Base-by-base conservation (phyloP, 176 grass and related monocot species). In the Oryza coarctata region DNA sequence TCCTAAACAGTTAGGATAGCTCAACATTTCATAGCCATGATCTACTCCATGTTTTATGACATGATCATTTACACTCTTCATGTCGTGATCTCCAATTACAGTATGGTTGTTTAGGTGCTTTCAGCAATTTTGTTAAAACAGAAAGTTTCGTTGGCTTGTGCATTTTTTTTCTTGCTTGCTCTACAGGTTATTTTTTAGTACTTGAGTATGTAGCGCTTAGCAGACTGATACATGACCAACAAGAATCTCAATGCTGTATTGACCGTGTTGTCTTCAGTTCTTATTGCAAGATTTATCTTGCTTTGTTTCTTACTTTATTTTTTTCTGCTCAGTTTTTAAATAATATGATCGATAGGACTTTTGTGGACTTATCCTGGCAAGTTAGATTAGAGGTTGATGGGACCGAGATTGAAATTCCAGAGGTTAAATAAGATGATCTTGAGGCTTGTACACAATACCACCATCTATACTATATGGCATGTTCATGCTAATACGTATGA, bases 311-410 rank as follows among this genome's bases (percentile, higher is more conserved):
- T 43, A 31, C 67, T 1, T 40, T 72, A 69, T 38, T 62, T 68
- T 55, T 63, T 65, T 73, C 9, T 49, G 4, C 76, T 76, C 87
- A 94, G 93, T 94, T 94, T 23, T 83, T 94, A 34, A 94, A 94
- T 80, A 94, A 94, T 45, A 94, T 97, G n/a, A 94, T 97, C 47
- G 94, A 92, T 65, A 87, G 83, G 33, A 87, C 94, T 58, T 97
- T 97, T 70, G 80, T 62, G 25, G 90, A 97, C 77, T 72, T 97
- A 29, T 92, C 92, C 26, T 90, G 86, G 84, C 92, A 92, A 79
- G 84, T 94, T 71, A 90, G 86, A 44, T 82, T 97, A 74, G 89
- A 88, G 70, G 92, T 97, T 74, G 92, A 97, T 87, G 94, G 90
- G 14, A 40, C 78, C 3, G 89, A 94, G 83, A 74, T 94, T 52